phyloP scores from a whole-genome alignment of 352 stramenopile genomes.

The Phytophthora niederhauseri region DNA sequence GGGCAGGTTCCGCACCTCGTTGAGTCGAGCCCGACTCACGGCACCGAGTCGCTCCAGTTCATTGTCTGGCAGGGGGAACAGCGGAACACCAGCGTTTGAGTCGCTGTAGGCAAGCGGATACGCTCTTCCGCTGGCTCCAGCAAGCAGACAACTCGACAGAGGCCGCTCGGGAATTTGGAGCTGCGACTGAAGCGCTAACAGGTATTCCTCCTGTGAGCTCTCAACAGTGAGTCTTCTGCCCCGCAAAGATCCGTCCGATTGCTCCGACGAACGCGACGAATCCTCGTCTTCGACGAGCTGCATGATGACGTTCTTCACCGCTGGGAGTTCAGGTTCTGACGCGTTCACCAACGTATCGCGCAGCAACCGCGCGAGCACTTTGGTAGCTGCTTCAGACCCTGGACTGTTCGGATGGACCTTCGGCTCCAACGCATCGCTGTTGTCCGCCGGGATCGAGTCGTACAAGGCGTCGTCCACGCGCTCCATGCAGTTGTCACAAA shows the following conservation, averaged over 20 bases:
- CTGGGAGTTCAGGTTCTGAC: slow-evolving; percentile 21
- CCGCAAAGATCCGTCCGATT: background rate
- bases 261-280: slow-evolving; percentile 1
- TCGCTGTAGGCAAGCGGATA: slow-evolving; percentile 46
- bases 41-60: slow-evolving; percentile 41
- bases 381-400: slow-evolving; percentile 25
- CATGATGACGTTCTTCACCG: slow-evolving; percentile 53
- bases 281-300: slow-evolving; percentile 39
- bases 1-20: slow-evolving; percentile 41
- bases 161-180: slow-evolving; percentile 27
- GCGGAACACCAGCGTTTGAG: slow-evolving; percentile 20
- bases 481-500: slow-evolving; percentile 45
- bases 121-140: slow-evolving; percentile 33
- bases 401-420: slow-evolving; percentile 22
- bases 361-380: slow-evolving; percentile 36
- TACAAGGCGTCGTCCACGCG: slow-evolving; percentile 45
- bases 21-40: slow-evolving; percentile 32
- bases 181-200: slow-evolving; percentile 28
- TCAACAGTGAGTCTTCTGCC: slow-evolving; percentile 21
- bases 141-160: slow-evolving; percentile 33
- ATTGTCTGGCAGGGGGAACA: slow-evolving; percentile 44
- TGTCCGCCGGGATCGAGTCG: slow-evolving; percentile 31
- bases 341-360: slow-evolving; percentile 41
- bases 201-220: slow-evolving; percentile 27
- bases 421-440: slow-evolving; percentile 18